Evolutionary conservation across 495 filamentous ascomycete species (phyloP).

Genomic region (Mycothermus thermophilus): DNA sequence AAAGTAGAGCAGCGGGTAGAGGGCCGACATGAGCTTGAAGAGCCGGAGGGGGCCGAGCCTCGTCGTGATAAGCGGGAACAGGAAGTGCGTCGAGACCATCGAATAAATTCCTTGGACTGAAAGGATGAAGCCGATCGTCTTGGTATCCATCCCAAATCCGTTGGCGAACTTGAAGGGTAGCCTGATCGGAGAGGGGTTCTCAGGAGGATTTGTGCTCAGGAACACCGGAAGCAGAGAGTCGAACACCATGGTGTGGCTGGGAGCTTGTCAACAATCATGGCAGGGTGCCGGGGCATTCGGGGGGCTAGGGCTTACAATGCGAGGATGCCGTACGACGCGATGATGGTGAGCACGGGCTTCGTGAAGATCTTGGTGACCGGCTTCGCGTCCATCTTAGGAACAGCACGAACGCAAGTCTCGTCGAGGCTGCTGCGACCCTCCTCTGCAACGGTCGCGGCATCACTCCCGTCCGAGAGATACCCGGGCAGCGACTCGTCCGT

Average conservation of each 20-base stretch:
- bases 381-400: slow-evolving; percentile 9
- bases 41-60: slow-evolving; percentile 62
- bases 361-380: slow-evolving; percentile 44
- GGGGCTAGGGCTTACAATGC: slow-evolving; percentile 84
- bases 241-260: slow-evolving; percentile 70
- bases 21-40: slow-evolving; percentile 63
- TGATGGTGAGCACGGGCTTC: slow-evolving; percentile 64
- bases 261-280: slow-evolving; percentile 5
- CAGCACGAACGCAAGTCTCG: slow-evolving; percentile 1
- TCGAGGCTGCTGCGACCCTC: slow-evolving; percentile 9
- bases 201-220: slow-evolving; percentile 55
- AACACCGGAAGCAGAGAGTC: slow-evolving; percentile 90
- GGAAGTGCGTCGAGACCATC: slow-evolving; percentile 65
- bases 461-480: slow-evolving; percentile 42
- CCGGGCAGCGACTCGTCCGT: slow-evolving; percentile 45
- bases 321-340: slow-evolving; percentile 80
- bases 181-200: slow-evolving; percentile 21
- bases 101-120: slow-evolving; percentile 84
- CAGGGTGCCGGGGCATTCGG: too few species aligned
- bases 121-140: slow-evolving; percentile 74
- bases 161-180: slow-evolving; percentile 81
- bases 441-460: background rate
- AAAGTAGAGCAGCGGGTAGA: slow-evolving; percentile 83
- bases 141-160: slow-evolving; percentile 68
- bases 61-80: slow-evolving; percentile 62